phyloP scores from a whole-genome alignment of 768 basidiomycete species.

The Galerina marginata region DNA sequence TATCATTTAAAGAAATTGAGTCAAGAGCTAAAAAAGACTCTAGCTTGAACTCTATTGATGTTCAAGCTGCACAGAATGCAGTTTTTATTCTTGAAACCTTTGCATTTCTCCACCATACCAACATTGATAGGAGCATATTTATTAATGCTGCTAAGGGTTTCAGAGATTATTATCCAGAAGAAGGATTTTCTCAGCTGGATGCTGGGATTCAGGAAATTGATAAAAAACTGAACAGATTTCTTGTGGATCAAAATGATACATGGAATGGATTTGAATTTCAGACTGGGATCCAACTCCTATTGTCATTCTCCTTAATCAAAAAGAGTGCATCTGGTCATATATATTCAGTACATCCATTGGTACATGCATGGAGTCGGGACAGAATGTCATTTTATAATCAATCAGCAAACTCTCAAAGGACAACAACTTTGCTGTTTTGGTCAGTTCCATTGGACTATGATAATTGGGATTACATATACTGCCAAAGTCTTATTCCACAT shows the following conservation, averaged over 20 bases:
- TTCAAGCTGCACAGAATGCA: conserved; percentile 16
- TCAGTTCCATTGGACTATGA: not conserved
- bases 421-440: not conserved
- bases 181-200: not conserved
- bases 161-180: not conserved
- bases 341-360: conserved; percentile 9
- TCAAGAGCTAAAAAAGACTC: too few species aligned
- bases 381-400: not conserved
- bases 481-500: not conserved
- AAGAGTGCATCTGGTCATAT: not conserved
- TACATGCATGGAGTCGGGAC: not conserved
- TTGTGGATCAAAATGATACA: not conserved
- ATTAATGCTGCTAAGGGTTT: conserved; percentile 7
- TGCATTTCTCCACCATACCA: conserved; percentile 24
- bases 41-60: not conserved
- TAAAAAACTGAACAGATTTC: not conserved
- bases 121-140: conserved; percentile 17
- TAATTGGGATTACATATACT: not conserved
- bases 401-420: not conserved
- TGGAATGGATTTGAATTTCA: conserved; percentile 21
- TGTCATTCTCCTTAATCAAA: conserved; percentile 23
- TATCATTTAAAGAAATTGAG: conserved; percentile 23
- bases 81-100: conserved; percentile 18
- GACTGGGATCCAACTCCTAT: conserved; percentile 20
- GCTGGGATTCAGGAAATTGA: too few species aligned